These are phyloP conservation scores for Solanum hybrid DNA, from an alignment of 305 asterid species.

Conservation along the genomic window DNA sequence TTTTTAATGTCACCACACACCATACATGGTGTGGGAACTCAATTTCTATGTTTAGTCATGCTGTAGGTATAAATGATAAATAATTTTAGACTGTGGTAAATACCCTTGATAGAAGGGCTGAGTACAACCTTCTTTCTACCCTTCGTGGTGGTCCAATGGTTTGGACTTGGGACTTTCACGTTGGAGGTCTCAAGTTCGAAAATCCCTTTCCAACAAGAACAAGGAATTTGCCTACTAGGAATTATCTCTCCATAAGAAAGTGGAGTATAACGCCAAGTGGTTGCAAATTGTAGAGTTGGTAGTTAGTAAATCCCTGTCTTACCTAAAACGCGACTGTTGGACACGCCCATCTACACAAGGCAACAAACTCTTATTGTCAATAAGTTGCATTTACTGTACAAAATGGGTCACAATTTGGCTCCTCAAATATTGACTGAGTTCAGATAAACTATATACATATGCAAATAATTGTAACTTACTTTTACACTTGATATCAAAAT, in stretches of 20 bases:
- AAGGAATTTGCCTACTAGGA: no score
- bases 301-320: not conserved
- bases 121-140: not conserved
- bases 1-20: not conserved
- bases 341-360: not conserved
- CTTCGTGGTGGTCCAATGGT: not conserved
- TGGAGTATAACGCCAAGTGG: not conserved
- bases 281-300: not conserved
- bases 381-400: not conserved
- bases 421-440: not conserved
- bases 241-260: no score
- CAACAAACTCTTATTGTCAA: not conserved
- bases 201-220: not conserved
- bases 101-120: not conserved
- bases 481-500: not conserved
- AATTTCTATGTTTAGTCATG: not conserved
- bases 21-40: not conserved
- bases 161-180: no score
- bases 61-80: not conserved
- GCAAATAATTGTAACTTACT: not conserved
- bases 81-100: not conserved
- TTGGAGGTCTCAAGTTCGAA: no score
- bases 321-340: not conserved
- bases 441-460: not conserved
- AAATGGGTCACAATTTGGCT: not conserved